Base-by-base conservation (phyloP, 129 eudicot genomes). In the Tagetes erecta region DNA sequence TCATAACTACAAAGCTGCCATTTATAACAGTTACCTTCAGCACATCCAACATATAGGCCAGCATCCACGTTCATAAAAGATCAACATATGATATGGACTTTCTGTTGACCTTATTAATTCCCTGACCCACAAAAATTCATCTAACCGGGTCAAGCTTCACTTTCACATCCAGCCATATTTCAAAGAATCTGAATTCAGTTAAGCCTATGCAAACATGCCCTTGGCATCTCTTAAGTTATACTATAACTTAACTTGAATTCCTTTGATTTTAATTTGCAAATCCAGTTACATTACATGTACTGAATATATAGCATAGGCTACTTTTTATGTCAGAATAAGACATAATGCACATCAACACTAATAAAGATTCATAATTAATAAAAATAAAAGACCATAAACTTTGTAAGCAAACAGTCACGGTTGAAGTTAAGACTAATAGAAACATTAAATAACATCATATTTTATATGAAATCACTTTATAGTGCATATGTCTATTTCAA, bases 351-450 rank as follows among this genome's bases (percentile, higher is more conserved):
- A 7, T 38, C 5, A 39, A 36, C 27, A 50, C 50, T 50, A 47
- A 62, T 36, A 62, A 74, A 62, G 39, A 44, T 47, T 74, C 47
- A 38, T 9, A 59, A 47, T 14, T n/a, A 47, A 47, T 63, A 35
- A 38, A n/a, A 74, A 37, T 45, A 47, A 20, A 74, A 63, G 20
- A 62, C 34, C 46, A 9, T 46, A 58, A 62, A 45, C 51, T 64
- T 31, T 37, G 33, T 63, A 63, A 40, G 78, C 78, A 74, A 74
- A 36, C 41, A 14, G 63, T 47, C 51, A 35, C 38, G 62, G 60
- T 60, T 34, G 35, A 74, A 59, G 46, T 45, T 73, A 58, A 72
- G 58, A 72, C 68, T 35, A 56, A 72, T 47, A 34, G 13, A 45
- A 34, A 70, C 63, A 50, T 47, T 51, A 50, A 9, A 50, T n/a